Conservation (phyloP, 2,329 filamentous ascomycete species). For the Chaetomium globosum region DNA sequence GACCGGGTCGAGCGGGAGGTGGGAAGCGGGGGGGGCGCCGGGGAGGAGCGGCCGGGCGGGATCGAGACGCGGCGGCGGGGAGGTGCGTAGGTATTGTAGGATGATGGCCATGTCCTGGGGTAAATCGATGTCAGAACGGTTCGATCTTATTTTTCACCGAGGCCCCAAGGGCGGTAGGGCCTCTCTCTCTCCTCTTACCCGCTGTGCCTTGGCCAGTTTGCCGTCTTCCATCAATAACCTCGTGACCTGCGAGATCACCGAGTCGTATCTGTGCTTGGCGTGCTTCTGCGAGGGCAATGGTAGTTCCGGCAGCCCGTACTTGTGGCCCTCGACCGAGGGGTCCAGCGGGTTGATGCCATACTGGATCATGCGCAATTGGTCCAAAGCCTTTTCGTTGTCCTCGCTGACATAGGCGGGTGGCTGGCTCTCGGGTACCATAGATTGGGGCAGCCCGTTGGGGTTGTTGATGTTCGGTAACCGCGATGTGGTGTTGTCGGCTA, state of each 20-base stretch:
- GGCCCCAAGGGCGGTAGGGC: conserved; percentile 7
- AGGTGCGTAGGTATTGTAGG: conserved; percentile 81
- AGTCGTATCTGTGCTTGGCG: conserved; percentile 81
- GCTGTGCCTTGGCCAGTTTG: conserved; percentile 86
- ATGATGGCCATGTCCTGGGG: conserved; percentile 79
- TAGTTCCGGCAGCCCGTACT: conserved; percentile 72
- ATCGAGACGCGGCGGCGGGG: conserved; percentile 75
- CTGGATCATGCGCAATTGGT: conserved; percentile 42
- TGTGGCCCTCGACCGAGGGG: conserved; percentile 59
- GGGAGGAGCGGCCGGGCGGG: conserved; percentile 72
- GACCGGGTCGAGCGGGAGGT: conserved; percentile 86
- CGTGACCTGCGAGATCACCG: conserved; percentile 82
- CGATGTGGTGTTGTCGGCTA: conserved; percentile 25
- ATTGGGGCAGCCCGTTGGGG: conserved; percentile 20
- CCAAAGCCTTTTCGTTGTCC: conserved; percentile 50
- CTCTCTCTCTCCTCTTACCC: conserved; percentile 60
- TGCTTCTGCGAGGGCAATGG: conserved; percentile 64
- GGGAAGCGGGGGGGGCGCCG: conserved; percentile 71
- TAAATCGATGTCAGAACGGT: not conserved
- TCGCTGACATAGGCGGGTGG: conserved; percentile 44
- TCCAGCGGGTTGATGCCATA: conserved; percentile 43
- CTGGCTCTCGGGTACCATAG: conserved; percentile 11
- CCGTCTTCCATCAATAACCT: conserved; percentile 90
- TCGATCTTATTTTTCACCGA: not conserved
- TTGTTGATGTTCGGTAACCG: conserved; percentile 10